A percentile compares a stretch with the other conserved stretches of the same genome.
Evolutionary conservation across 306 rosid genomes (phyloP).

Genomic region (Alnus rubra): DNA sequence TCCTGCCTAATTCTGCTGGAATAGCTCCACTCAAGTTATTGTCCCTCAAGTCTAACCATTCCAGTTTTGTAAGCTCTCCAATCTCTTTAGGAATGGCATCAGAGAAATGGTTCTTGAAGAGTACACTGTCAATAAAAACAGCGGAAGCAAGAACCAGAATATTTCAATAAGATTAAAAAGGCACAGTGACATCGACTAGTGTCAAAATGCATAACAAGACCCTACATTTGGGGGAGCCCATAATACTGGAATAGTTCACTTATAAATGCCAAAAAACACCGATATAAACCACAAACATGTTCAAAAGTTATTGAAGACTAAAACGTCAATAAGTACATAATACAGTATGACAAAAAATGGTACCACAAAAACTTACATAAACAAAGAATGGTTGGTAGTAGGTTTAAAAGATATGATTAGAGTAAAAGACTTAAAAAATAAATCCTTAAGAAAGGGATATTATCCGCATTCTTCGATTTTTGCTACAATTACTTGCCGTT

Average conservation of each 20-base stretch:
- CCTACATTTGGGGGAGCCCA: neutral
- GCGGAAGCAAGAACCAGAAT: conserved; percentile 16
- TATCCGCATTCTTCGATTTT: neutral
- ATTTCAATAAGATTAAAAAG: conserved; percentile 11
- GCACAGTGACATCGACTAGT: neutral
- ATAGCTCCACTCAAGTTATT: conserved; percentile 66
- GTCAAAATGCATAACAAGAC: neutral
- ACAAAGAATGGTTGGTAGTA: neutral
- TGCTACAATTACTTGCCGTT: no score
- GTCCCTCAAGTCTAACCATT: conserved; percentile 81
- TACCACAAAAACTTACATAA: neutral
- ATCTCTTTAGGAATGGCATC: conserved; percentile 83
- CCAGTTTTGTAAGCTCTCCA: conserved; percentile 58
- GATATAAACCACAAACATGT: neutral
- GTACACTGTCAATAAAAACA: conserved; percentile 53
- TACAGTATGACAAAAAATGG: neutral
- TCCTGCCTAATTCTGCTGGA: conserved; percentile 60
- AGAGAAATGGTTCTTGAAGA: conserved; percentile 63
- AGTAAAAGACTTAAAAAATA: neutral
- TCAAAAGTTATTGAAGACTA: neutral
- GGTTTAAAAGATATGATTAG: neutral
- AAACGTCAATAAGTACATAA: neutral
- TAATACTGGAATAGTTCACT: neutral
- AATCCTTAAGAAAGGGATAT: neutral
- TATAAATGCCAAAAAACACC: neutral